phyloP scores from a whole-genome alignment of 2,329 filamentous ascomycete species.

The Blastomyces silverae region DNA sequence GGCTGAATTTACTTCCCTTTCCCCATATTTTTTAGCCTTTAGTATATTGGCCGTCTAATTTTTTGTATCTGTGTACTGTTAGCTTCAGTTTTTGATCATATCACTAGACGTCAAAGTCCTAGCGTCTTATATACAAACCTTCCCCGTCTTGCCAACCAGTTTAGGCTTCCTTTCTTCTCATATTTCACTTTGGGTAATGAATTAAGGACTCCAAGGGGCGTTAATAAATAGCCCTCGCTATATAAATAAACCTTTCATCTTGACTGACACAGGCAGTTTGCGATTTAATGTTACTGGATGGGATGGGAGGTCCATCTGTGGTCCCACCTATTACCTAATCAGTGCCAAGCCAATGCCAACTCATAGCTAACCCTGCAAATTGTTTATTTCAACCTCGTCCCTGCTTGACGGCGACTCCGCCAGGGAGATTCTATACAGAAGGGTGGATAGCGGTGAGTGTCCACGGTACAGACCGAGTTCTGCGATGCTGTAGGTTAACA shows the following conservation, averaged over 20 bases:
- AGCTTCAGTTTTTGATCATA: background rate
- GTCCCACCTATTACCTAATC: background rate
- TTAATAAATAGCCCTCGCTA: background rate
- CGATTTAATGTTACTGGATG: background rate
- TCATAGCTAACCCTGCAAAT: background rate
- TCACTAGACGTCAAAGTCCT: background rate
- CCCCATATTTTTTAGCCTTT: background rate
- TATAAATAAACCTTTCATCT: background rate
- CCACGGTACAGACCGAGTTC: background rate
- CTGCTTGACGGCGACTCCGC: background rate
- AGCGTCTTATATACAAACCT: background rate
- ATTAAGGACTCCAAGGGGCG: background rate
- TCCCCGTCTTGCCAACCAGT: background rate
- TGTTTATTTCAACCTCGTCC: constrained; percentile 1
- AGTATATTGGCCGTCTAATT: background rate
- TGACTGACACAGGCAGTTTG: background rate
- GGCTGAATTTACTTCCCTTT: background rate
- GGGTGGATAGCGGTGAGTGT: background rate
- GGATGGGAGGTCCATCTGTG: no score
- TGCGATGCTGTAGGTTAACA: background rate
- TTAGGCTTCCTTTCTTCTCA: background rate
- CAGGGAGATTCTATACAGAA: background rate
- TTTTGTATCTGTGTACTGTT: background rate
- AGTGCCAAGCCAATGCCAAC: background rate
- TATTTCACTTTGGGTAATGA: background rate